Evolutionary conservation across 2,329 filamentous ascomycete species (phyloP).

Genomic region (Penicillium oxalicum): DNA sequence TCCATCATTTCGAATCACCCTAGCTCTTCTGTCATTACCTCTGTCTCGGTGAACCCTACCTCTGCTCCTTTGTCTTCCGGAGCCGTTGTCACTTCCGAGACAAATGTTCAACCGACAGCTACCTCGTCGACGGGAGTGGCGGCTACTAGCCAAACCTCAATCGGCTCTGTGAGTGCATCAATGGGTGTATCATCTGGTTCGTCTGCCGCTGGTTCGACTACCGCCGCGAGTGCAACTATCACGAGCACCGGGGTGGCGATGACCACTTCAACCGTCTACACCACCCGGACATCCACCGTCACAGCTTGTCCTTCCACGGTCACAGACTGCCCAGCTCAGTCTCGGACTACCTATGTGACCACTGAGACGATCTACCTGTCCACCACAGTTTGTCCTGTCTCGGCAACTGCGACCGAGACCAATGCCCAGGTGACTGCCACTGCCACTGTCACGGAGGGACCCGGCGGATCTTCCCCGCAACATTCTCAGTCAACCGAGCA

Average conservation of each 20-base stretch:
- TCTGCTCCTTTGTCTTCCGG: no score
- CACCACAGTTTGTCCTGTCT: slow-evolving; percentile 22
- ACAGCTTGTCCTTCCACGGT: slow-evolving; percentile 23
- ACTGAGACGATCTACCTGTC: slow-evolving; percentile 19
- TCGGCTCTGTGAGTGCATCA: no score
- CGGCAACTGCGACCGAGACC: neutral
- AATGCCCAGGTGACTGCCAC: neutral
- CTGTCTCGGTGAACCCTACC: no score
- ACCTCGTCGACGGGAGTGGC: no score
- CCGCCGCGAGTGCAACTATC: neutral
- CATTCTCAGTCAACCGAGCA: no score
- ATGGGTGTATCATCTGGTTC: neutral
- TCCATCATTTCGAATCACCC: neutral
- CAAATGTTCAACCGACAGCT: no score
- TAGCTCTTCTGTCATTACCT: neutral
- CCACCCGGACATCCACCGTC: slow-evolving; percentile 20
- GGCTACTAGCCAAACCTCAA: no score
- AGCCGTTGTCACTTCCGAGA: no score
- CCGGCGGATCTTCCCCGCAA: neutral
- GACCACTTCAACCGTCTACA: slow-evolving; percentile 22
- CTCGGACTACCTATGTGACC: slow-evolving; percentile 12
- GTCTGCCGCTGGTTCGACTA: neutral
- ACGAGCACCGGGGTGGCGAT: neutral
- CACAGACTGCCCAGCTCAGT: slow-evolving; percentile 21
- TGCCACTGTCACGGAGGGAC: neutral